Conservation (phyloP, 2,329 filamentous ascomycete genomes). For the Lasiodiplodia citricola region DNA sequence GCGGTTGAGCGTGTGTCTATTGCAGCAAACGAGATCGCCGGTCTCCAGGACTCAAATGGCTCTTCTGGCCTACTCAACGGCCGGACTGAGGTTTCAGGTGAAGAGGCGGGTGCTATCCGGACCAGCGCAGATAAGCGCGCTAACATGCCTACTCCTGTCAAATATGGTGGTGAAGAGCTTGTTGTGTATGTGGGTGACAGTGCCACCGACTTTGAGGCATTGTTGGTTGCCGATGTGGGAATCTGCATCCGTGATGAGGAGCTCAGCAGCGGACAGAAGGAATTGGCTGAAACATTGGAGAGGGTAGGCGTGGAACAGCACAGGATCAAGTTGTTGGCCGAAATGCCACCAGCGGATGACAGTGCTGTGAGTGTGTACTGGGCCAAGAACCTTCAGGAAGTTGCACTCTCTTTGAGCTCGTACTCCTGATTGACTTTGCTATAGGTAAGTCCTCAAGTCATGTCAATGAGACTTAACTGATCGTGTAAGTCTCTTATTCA, state of each 20-base stretch:
- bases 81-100: slow-evolving; percentile 27
- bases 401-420: slow-evolving; percentile 14
- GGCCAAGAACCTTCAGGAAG: slow-evolving; percentile 16
- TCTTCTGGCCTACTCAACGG: slow-evolving; percentile 35
- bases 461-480: not conserved
- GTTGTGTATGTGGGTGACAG: slow-evolving; percentile 56
- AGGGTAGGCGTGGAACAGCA: slow-evolving; percentile 37
- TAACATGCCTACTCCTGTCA: slow-evolving; percentile 32
- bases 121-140: slow-evolving; percentile 50
- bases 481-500: not conserved
- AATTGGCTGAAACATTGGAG: slow-evolving; percentile 41
- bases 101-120: slow-evolving; percentile 32
- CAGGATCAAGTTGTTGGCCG: slow-evolving; percentile 19
- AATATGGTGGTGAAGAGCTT: slow-evolving; percentile 23
- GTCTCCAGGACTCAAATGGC: slow-evolving; percentile 34
- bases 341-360: slow-evolving; percentile 23
- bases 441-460: not conserved
- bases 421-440: not conserved
- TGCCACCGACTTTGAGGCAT: slow-evolving; percentile 53
- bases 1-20: slow-evolving; percentile 22
- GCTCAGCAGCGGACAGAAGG: slow-evolving; percentile 39
- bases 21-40: slow-evolving; percentile 44
- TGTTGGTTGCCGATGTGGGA: slow-evolving; percentile 52
- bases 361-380: slow-evolving; percentile 5
- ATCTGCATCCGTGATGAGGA: slow-evolving; percentile 52